phyloP scores from a whole-genome alignment of 352 stramenopile species.

The Pilasporangium apinafurcum region DNA sequence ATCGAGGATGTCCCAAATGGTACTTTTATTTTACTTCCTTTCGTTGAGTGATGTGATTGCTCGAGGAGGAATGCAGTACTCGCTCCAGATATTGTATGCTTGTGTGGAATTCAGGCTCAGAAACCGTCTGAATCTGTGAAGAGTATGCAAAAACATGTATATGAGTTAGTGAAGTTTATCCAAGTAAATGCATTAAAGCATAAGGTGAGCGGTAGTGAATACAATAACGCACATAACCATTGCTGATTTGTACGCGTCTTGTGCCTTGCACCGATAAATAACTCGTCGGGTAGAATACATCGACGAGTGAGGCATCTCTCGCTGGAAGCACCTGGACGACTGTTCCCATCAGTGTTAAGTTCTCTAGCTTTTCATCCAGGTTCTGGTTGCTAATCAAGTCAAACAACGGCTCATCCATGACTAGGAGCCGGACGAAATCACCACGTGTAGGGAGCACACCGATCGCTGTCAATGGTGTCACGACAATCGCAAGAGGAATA shows the following conservation, averaged over 20 bases:
- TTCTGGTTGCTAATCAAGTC: conserved; percentile 5
- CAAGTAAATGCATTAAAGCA: too few relatives aligned
- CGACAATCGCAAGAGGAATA: conserved; percentile 16
- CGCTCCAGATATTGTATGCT: too few relatives aligned
- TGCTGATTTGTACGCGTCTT: conserved; percentile 34
- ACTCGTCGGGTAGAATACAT: conserved; percentile 25
- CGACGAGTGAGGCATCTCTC: conserved; percentile 43
- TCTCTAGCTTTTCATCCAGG: conserved; percentile 2
- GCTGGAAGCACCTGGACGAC: conserved; percentile 31
- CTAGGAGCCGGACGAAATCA: conserved; percentile 31
- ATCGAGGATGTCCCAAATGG: too few relatives aligned
- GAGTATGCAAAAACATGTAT: background rate
- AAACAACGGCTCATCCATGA: conserved; percentile 18
- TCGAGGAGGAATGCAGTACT: too few relatives aligned
- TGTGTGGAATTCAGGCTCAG: conserved; percentile 1
- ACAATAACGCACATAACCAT: conserved; percentile 41
- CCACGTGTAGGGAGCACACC: conserved; percentile 24
- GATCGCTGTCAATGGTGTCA: conserved; percentile 17
- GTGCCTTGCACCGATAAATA: conserved; percentile 8
- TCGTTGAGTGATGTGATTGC: too few relatives aligned
- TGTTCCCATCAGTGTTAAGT: conserved; percentile 15
- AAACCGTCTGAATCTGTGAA: conserved; percentile 3
- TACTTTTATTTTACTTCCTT: too few relatives aligned
- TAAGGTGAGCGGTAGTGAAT: too few relatives aligned
- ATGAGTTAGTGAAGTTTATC: background rate